Evolutionary conservation across 1,284 basidiomycete genomes (phyloP), one percentile per base, ranked within the genome.

Genomic region (Exobasidium cylindrosporum): DNA sequence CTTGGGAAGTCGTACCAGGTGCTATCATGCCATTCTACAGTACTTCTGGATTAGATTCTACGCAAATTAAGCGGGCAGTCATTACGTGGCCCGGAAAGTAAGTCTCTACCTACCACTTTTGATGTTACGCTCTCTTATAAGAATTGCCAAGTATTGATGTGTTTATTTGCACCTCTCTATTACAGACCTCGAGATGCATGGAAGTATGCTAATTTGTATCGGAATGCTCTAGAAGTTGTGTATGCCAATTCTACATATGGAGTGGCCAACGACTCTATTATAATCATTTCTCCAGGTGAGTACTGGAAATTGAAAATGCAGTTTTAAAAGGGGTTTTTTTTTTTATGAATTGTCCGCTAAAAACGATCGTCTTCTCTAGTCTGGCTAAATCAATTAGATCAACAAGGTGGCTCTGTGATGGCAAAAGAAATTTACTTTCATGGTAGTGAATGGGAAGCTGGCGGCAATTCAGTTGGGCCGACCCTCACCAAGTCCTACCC

Each of bases 161-260:
- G n/a, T n/a, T n/a, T n/a, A n/a, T n/a, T n/a, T n/a, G n/a, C n/a
- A n/a, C n/a, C n/a, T n/a, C n/a, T n/a, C n/a, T n/a, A n/a, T n/a
- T n/a, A n/a, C 35, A 40, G 35, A 62, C 74, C 74, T 3, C 64
- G 74, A 43, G 74, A 76, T 45, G 61, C 71, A 32, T 76, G 74
- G 74, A 76, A 76, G 60, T 76, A 76, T 53, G 71, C 67, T 52
- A 74, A 71, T 54, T 57, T 76, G 1, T 63, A 73, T 13, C 58
- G 62, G 26, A 76, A 75, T 40, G 73, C 68, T 0, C 63, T 69
- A 3, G 43, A 49, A 23, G 68, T 68, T 11, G 69, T 66, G 11
- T 67, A 67, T 2, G 64, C 57, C 21, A 73, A 70, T 32, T 24
- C 54, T 0, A 50, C 65, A 47, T 54, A 43, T 26, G 57, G 66